phyloP scores from a whole-genome alignment of 257 asterid species.

The Nicotiana undulata region DNA sequence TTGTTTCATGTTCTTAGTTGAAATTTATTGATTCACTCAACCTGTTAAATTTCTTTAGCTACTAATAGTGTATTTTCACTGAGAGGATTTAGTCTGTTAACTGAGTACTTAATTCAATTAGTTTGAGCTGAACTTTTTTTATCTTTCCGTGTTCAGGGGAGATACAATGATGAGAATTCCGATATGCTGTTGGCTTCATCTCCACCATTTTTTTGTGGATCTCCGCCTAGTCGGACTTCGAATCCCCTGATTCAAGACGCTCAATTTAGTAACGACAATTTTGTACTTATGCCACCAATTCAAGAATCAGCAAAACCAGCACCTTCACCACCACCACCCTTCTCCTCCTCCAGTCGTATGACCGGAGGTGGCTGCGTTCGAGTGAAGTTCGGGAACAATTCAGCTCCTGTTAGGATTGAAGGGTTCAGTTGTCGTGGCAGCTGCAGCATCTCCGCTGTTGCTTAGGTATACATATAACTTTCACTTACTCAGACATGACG shows the following conservation, averaged over 20 bases:
- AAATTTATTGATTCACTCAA: background rate
- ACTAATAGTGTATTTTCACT: background rate
- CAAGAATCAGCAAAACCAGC: background rate
- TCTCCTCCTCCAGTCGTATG: constrained; percentile 17
- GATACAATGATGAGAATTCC: constrained; percentile 19
- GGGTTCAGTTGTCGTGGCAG: constrained; percentile 47
- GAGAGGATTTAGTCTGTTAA: too few relatives aligned
- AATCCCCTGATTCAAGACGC: constrained; percentile 56
- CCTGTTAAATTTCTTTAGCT: background rate
- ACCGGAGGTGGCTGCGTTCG: constrained; percentile 36
- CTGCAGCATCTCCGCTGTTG: constrained; percentile 31
- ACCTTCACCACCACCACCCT: constrained; percentile 18
- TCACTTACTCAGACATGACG: background rate
- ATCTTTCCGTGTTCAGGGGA: constrained; percentile 10
- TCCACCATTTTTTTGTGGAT: constrained; percentile 45
- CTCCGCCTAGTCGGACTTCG: constrained; percentile 56
- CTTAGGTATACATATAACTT: constrained; percentile 15
- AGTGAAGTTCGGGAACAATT: constrained; percentile 30
- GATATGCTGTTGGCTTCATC: constrained; percentile 38
- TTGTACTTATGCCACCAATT: constrained; percentile 7
- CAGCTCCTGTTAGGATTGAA: constrained; percentile 51
- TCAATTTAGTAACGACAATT: constrained; percentile 28
- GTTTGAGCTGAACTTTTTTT: background rate
- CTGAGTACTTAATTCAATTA: background rate
- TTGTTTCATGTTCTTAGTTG: background rate